These are phyloP conservation scores for Aspergillus nidulans DNA, from an alignment of 495 filamentous ascomycete genomes.

Conservation along the genomic window DNA sequence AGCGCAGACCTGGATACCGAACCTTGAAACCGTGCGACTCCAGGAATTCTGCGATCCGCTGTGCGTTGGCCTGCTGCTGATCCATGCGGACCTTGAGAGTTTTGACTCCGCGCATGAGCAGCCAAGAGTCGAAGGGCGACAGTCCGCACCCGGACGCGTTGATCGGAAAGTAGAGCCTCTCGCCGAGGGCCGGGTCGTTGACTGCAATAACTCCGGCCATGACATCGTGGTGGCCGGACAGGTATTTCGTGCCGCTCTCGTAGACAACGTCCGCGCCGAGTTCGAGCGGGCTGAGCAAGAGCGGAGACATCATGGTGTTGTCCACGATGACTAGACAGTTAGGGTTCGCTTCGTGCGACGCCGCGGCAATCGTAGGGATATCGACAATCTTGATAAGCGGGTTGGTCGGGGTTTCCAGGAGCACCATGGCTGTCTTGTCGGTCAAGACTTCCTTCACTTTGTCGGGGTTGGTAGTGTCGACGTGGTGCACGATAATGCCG, in stretches of 20 bases:
- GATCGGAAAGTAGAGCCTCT: conserved; percentile 93
- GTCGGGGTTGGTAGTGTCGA: conserved; percentile 79
- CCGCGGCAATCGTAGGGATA: conserved; percentile 68
- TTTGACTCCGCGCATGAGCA: conserved; percentile 90
- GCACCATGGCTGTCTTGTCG: conserved; percentile 86
- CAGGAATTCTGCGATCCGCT: conserved; percentile 85
- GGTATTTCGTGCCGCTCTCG: conserved; percentile 95
- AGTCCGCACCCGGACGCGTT: conserved; percentile 92
- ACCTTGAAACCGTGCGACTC: conserved; percentile 90
- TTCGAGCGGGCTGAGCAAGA: conserved; percentile 87
- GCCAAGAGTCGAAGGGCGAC: conserved; percentile 91
- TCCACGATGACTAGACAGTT: conserved; percentile 85
- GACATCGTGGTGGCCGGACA: conserved; percentile 96
- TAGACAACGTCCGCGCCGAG: conserved; percentile 95
- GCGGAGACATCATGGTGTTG: conserved; percentile 97
- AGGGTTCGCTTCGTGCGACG: conserved; percentile 74
- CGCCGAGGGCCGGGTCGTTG: conserved; percentile 73
- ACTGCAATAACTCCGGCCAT: conserved; percentile 96
- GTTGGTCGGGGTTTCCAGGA: conserved; percentile 95
- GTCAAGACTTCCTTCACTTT: conserved; percentile 63
- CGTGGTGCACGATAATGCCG: conserved; percentile 90
- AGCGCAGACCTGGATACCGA: conserved; percentile 87
- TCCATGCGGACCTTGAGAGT: conserved; percentile 97
- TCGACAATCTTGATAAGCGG: conserved; percentile 97
- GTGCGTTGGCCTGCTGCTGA: conserved; percentile 90